Conservation (phyloP, 257 asterid species). For the Jaltomata sinuosa region DNA sequence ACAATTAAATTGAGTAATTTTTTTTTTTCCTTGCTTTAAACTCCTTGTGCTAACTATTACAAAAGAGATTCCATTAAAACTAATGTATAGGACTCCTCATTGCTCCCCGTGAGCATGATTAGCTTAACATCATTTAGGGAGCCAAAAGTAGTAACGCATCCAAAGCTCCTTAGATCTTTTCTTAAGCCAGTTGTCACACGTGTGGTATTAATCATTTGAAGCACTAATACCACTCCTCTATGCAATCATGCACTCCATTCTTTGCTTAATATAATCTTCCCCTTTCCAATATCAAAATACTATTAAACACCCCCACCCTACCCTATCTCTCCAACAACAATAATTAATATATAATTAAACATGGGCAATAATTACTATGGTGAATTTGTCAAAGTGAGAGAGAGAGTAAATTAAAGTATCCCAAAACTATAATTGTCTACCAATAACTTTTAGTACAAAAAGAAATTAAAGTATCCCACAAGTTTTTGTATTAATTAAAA, state of each 20-base stretch:
- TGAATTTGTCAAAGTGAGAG: neutral
- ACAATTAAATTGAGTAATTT: neutral
- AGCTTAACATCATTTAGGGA: slow-evolving; percentile 30
- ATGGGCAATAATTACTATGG: neutral
- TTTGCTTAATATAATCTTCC: slow-evolving; percentile 8
- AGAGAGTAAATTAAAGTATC: too few relatives aligned
- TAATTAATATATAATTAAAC: neutral
- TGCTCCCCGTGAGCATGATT: slow-evolving; percentile 24
- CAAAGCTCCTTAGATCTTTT: slow-evolving; percentile 9
- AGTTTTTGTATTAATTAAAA: neutral
- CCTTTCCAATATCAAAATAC: neutral
- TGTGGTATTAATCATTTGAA: slow-evolving; percentile 58
- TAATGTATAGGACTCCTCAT: neutral
- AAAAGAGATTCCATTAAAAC: neutral
- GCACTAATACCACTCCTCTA: slow-evolving; percentile 44
- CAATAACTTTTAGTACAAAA: neutral
- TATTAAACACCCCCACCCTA: neutral
- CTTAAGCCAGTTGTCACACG: slow-evolving; percentile 75
- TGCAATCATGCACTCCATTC: slow-evolving; percentile 53
- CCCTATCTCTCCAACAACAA: neutral
- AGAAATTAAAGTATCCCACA: neutral
- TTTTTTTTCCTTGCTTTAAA: neutral
- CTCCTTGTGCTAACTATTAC: neutral
- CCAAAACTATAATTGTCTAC: too few relatives aligned
- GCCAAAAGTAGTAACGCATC: slow-evolving; percentile 21